These are phyloP conservation scores for Dryadomyces sulphureus DNA, from an alignment of 2,329 filamentous ascomycete species.

Conservation along the genomic window DNA sequence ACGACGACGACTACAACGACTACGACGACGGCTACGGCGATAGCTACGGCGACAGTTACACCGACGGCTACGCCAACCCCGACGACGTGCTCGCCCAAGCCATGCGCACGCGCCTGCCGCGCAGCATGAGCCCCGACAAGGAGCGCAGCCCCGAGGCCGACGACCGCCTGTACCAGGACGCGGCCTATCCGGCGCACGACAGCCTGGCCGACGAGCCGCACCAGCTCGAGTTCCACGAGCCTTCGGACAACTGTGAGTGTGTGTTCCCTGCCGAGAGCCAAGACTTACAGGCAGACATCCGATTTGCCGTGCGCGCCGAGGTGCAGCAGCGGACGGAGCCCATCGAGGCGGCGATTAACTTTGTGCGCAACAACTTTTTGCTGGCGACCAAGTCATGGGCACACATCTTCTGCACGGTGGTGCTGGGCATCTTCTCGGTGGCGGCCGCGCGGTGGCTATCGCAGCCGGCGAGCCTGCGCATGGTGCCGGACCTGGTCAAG, in stretches of 20 bases:
- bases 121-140: constrained; percentile 41
- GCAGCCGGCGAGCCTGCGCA: constrained; percentile 48
- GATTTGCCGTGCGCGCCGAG: constrained; percentile 75
- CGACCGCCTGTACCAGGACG: constrained; percentile 12
- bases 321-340: constrained; percentile 77
- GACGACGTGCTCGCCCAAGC: constrained; percentile 34
- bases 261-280: no score
- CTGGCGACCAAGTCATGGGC: constrained; percentile 54
- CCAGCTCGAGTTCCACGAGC: constrained; percentile 15
- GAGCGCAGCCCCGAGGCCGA: constrained; percentile 32
- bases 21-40: constrained; percentile 19
- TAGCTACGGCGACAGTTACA: no score
- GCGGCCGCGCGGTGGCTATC: constrained; percentile 51
- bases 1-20: constrained; percentile 12
- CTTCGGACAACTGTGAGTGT: constrained; percentile 36
- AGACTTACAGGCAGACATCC: constrained; percentile 65
- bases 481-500: constrained; percentile 77
- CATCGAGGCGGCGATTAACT: constrained; percentile 57
- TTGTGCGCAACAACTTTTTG: constrained; percentile 43
- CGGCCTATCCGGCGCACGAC: not conserved
- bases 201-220: constrained; percentile 13
- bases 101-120: constrained; percentile 39
- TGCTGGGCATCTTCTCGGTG: constrained; percentile 50
- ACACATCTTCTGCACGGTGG: constrained; percentile 46
- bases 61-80: not conserved